Percentiles rank a stretch among this genome's conserved stretches.
phyloP scores from a whole-genome alignment of 73 alveolate genomes.

The Paraurostyla sp. region DNA sequence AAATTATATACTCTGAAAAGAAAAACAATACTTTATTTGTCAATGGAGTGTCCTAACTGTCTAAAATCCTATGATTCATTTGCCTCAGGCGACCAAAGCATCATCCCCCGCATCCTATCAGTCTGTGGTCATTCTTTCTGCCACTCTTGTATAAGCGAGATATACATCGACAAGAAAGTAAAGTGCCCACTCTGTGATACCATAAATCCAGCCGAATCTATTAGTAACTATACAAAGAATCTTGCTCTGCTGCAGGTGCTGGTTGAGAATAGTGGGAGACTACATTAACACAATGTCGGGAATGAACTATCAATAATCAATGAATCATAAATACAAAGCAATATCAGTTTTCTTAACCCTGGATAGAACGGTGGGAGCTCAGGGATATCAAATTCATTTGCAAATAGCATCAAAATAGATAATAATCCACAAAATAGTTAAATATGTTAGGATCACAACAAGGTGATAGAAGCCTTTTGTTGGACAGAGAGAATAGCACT shows the following conservation, averaged over 20 bases:
- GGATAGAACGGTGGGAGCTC: too few species aligned
- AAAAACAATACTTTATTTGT: conserved; percentile 5
- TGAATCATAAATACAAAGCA: neutral
- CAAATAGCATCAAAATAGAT: too few species aligned
- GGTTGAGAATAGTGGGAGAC: neutral
- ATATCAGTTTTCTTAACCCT: too few species aligned
- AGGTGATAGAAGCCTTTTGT: neutral
- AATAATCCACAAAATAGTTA: neutral
- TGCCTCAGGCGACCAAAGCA: neutral
- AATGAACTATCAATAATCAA: neutral
- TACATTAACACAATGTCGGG: too few species aligned
- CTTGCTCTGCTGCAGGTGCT: neutral
- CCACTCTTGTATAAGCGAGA: neutral
- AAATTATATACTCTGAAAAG: conserved; percentile 6
- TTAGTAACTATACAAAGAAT: neutral
- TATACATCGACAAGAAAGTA: neutral
- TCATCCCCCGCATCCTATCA: neutral
- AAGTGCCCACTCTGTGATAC: neutral
- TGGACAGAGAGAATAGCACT: neutral
- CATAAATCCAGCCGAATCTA: neutral
- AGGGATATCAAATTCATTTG: too few species aligned
- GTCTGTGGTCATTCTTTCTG: conserved; percentile 12
- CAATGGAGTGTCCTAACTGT: conserved; percentile 32
- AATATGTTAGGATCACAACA: neutral
- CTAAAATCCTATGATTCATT: conserved; percentile 5